Conservation (phyloP, 352 stramenopile species). For the Globisporangium solare region DNA sequence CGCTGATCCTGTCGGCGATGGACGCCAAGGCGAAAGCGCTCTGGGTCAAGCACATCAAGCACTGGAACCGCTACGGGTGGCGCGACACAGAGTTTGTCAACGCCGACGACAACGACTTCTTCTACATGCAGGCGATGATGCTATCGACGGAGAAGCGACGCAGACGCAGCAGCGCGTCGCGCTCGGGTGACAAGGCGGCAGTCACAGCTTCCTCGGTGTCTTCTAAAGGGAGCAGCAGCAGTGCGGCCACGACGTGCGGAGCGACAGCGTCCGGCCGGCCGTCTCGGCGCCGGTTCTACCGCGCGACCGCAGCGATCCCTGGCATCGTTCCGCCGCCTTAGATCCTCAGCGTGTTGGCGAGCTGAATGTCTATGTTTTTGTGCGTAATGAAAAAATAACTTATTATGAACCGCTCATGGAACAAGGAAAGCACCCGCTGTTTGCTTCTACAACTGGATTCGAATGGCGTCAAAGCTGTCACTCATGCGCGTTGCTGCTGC, state of each 20-base stretch:
- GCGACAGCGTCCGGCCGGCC: background rate
- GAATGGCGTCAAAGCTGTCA: no score
- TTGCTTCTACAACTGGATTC: no score
- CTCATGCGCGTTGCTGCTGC: background rate
- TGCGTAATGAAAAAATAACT: no score
- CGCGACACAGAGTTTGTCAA: conserved; percentile 41
- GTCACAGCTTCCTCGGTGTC: background rate
- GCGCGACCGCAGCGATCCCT: background rate
- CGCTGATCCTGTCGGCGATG: conserved; percentile 44
- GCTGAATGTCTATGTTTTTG: no score
- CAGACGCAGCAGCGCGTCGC: conserved; percentile 19
- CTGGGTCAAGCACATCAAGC: conserved; percentile 62
- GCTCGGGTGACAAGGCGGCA: conserved; percentile 1
- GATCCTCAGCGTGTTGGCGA: background rate
- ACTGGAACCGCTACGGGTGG: conserved; percentile 73
- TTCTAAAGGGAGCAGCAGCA: background rate
- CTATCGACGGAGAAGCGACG: conserved; percentile 21
- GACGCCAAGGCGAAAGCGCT: conserved; percentile 40
- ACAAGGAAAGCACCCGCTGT: no score
- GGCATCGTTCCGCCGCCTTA: background rate
- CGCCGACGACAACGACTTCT: conserved; percentile 30
- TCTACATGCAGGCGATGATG: conserved; percentile 32
- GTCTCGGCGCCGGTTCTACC: background rate
- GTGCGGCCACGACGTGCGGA: background rate
- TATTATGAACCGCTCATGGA: no score